These are phyloP conservation scores for Tricholoma bakamatsutake DNA, from an alignment of 768 basidiomycete genomes.

Conservation along the genomic window DNA sequence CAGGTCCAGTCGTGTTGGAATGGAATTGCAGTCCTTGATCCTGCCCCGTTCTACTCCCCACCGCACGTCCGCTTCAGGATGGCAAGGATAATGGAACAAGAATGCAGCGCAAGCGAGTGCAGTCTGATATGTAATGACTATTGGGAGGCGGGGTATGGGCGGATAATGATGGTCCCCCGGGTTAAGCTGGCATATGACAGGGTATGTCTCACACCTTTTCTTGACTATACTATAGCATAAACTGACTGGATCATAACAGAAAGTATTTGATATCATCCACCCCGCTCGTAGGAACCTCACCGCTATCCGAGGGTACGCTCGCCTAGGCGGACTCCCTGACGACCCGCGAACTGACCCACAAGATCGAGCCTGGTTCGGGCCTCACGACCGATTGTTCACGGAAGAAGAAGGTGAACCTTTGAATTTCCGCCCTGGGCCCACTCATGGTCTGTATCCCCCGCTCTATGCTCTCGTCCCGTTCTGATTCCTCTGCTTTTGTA, in stretches of 20 bases:
- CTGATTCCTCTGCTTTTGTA: not conserved
- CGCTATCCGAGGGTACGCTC: constrained; percentile 90
- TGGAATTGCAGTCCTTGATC: constrained; percentile 92
- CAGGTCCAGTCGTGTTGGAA: constrained; percentile 99
- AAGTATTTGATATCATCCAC: constrained; percentile 93
- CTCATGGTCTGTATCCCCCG: constrained; percentile 59
- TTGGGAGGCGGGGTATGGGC: constrained; percentile 92
- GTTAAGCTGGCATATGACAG: constrained; percentile 95
- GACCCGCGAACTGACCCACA: constrained; percentile 96
- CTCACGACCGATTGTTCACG: constrained; percentile 91
- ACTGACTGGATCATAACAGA: constrained; percentile 37
- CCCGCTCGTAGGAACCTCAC: constrained; percentile 86
- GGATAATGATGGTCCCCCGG: constrained; percentile 96
- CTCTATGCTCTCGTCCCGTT: not conserved
- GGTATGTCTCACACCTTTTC: constrained; percentile 34
- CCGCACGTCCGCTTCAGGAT: constrained; percentile 94
- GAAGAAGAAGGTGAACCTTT: constrained; percentile 79
- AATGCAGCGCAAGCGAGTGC: constrained; percentile 95
- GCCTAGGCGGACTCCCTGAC: constrained; percentile 95
- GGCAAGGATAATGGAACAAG: constrained; percentile 82
- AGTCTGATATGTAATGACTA: constrained; percentile 98
- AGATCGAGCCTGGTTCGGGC: constrained; percentile 97
- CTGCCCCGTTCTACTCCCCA: constrained; percentile 89
- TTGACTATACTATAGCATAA: not conserved
- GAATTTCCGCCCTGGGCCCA: constrained; percentile 75